Evolutionary conservation across 2,329 filamentous ascomycete species (phyloP).

Genomic region (Talaromyces marneffei): DNA sequence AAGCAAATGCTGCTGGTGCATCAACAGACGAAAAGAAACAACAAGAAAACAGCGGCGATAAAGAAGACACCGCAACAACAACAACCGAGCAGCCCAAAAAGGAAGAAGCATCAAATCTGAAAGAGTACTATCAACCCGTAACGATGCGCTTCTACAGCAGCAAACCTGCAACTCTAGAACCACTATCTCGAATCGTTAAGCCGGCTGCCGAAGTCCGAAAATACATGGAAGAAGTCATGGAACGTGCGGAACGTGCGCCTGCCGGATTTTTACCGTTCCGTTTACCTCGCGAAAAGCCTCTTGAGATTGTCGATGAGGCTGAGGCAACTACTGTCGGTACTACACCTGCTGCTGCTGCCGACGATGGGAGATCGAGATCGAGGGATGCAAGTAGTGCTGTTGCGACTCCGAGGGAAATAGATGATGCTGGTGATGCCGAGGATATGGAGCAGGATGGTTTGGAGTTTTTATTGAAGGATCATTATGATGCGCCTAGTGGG

Average conservation of each 20-base stretch:
- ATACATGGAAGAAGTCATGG: conserved; percentile 54
- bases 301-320: conserved; percentile 23
- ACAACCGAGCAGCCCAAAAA: conserved; percentile 16
- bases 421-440: conserved; percentile 10
- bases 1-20: not conserved
- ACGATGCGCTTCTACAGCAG: conserved; percentile 54
- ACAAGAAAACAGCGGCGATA: conserved; percentile 16
- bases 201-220: conserved; percentile 48
- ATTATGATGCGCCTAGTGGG: conserved; percentile 35
- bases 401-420: not conserved
- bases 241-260: conserved; percentile 50
- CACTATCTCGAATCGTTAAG: conserved; percentile 52
- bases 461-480: conserved; percentile 34
- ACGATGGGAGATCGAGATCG: not conserved
- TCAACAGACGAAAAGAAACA: conserved; percentile 12
- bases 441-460: conserved; percentile 20
- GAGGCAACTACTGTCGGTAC: conserved; percentile 23
- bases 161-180: conserved; percentile 49
- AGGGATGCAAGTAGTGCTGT: not conserved
- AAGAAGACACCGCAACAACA: conserved; percentile 10
- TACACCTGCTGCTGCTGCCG: not conserved
- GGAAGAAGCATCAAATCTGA: conserved; percentile 21
- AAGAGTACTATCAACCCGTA: conserved; percentile 47
- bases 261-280: conserved; percentile 52
- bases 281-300: conserved; percentile 41